Evolutionary conservation across 2,329 filamentous ascomycete genomes (phyloP).

Genomic region (Colletotrichum sp.): DNA sequence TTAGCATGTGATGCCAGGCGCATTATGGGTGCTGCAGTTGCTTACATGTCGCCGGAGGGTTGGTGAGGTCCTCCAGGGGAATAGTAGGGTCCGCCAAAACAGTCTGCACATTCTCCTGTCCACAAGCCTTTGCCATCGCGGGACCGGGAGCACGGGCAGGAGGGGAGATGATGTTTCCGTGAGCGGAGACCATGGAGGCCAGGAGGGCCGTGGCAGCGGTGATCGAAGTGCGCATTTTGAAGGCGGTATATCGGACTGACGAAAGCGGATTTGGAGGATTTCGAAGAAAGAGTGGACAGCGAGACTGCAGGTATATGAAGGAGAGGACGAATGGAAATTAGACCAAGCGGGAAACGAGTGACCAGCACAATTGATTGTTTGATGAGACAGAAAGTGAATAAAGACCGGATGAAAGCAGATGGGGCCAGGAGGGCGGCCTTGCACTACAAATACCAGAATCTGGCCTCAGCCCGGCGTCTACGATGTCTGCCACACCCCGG

Average conservation of each 20-base stretch:
- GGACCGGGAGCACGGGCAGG: constrained; percentile 43
- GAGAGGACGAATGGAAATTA: not conserved
- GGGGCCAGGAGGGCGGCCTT: not conserved
- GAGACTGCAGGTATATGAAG: not conserved
- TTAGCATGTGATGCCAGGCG: not conserved
- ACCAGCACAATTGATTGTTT: constrained; percentile 11
- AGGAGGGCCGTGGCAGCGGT: constrained; percentile 17
- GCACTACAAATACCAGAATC: constrained; percentile 11
- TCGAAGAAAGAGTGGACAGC: not conserved
- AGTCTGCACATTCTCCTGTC: constrained; percentile 39
- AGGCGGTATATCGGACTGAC: not conserved
- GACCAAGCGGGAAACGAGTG: constrained; percentile 14
- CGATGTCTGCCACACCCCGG: not conserved
- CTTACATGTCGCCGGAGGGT: constrained; percentile 30
- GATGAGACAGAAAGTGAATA: not conserved
- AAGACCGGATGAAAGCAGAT: not conserved
- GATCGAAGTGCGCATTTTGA: constrained; percentile 18
- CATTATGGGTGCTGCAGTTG: not conserved
- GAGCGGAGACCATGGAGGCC: constrained; percentile 37
- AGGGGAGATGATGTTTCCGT: constrained; percentile 49
- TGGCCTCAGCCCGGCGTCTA: not conserved
- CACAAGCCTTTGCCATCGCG: constrained; percentile 49
- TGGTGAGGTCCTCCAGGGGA: constrained; percentile 35
- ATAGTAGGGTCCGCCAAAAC: constrained; percentile 38
- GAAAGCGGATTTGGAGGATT: not conserved